Percentiles rank a stretch among this genome's conserved stretches.
These are phyloP conservation scores for Trichaptum fuscoviolaceum DNA, from an alignment of 768 basidiomycete species.

Conservation along the genomic window DNA sequence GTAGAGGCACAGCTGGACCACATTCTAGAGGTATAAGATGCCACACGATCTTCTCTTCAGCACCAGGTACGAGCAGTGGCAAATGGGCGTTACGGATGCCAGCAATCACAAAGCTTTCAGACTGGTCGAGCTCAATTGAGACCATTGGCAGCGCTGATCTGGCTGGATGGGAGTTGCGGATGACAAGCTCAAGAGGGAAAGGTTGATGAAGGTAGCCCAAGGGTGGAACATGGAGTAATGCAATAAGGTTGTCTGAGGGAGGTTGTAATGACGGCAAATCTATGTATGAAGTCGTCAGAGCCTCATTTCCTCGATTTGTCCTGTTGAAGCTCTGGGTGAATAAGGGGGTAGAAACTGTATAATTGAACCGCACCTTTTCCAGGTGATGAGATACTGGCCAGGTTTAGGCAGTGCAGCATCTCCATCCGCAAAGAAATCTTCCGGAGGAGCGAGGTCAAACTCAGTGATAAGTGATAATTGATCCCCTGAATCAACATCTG, in stretches of 20 bases:
- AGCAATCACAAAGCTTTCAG: constrained; percentile 77
- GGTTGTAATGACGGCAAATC: constrained; percentile 5
- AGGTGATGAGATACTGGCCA: constrained; percentile 29
- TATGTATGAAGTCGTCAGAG: neutral
- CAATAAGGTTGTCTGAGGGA: constrained; percentile 50
- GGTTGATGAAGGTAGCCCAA: constrained; percentile 60
- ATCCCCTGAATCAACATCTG: neutral
- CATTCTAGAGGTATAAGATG: constrained; percentile 70
- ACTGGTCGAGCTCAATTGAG: constrained; percentile 61
- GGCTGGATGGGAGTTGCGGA: constrained; percentile 61
- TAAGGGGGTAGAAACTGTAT: neutral
- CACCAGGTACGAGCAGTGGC: constrained; percentile 68
- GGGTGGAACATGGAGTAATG: constrained; percentile 59
- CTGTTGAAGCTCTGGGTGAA: neutral
- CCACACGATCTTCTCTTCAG: constrained; percentile 64
- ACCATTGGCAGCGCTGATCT: constrained; percentile 67
- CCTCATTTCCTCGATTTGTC: neutral
- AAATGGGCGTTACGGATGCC: constrained; percentile 65
- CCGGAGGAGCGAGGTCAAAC: neutral
- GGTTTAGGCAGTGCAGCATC: constrained; percentile 18
- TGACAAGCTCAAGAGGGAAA: constrained; percentile 45
- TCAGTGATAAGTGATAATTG: neutral
- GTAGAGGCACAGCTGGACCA: constrained; percentile 52
- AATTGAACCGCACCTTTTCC: constrained; percentile 18
- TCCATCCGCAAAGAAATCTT: neutral